These are phyloP conservation scores for Kazachstania psychrophila DNA, from an alignment of 805 yeast genomes.

Conservation along the genomic window DNA sequence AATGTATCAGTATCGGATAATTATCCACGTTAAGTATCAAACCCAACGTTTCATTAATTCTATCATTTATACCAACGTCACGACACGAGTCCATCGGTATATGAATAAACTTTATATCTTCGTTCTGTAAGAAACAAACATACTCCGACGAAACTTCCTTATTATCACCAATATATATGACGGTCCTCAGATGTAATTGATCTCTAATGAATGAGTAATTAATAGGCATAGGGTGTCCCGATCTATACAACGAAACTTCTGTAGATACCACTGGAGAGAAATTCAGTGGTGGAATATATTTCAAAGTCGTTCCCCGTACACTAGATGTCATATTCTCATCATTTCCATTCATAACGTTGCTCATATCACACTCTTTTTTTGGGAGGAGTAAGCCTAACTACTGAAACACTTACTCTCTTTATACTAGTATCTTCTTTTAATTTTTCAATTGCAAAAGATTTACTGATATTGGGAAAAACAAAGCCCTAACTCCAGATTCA, in stretches of 20 bases:
- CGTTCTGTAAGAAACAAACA: constrained; percentile 52
- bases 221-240: constrained; percentile 88
- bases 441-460: too few relatives aligned
- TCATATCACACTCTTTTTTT: too few relatives aligned
- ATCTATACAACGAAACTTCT: constrained; percentile 76
- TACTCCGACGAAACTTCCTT: constrained; percentile 47
- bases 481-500: too few relatives aligned
- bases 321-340: not conserved
- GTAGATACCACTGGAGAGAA: constrained; percentile 59
- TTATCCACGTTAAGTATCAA: constrained; percentile 54
- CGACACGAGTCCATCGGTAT: constrained; percentile 63
- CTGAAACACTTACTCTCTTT: too few relatives aligned
- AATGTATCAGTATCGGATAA: constrained; percentile 82
- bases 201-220: constrained; percentile 68
- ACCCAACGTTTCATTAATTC: constrained; percentile 48
- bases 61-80: constrained; percentile 56
- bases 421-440: too few relatives aligned
- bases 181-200: constrained; percentile 62
- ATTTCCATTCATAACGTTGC: too few relatives aligned
- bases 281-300: constrained; percentile 81
- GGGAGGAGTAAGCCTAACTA: too few relatives aligned
- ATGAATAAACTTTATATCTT: constrained; percentile 47
- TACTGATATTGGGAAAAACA: too few relatives aligned
- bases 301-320: constrained; percentile 2
- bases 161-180: constrained; percentile 76